Conservation (phyloP, 768 basidiomycete species). For the Boletus subparvulus region DNA sequence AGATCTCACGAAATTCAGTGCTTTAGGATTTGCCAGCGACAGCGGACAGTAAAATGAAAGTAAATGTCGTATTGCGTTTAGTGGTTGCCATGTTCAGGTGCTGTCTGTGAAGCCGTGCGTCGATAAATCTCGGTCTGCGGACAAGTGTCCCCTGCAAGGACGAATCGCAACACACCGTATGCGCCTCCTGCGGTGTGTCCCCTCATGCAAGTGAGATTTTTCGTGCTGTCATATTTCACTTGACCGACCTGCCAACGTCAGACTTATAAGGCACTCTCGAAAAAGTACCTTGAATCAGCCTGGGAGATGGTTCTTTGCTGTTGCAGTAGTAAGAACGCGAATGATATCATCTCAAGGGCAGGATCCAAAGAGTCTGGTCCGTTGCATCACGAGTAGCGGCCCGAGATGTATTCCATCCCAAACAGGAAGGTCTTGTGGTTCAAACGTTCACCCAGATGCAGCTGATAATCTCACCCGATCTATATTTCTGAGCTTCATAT, state of each 20-base stretch:
- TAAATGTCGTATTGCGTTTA: neutral
- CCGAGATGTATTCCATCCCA: neutral
- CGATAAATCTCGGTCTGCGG: no score
- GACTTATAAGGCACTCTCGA: neutral
- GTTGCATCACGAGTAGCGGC: neutral
- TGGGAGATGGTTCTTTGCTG: neutral
- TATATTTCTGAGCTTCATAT: neutral
- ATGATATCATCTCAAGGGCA: neutral
- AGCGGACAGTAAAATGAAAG: neutral
- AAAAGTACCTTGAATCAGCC: neutral
- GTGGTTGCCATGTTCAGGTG: neutral
- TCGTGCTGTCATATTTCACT: neutral
- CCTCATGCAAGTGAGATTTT: neutral
- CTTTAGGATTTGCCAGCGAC: neutral
- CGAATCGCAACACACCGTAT: no score
- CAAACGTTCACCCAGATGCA: neutral
- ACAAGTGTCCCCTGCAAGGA: no score
- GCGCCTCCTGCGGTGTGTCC: no score
- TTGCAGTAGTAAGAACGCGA: neutral
- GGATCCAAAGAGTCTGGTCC: neutral
- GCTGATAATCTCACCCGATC: neutral
- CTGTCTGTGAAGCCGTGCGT: neutral
- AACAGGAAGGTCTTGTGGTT: constrained; percentile 3
- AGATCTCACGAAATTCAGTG: neutral
- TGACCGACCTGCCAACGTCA: neutral